A percentile compares a stretch with the other conserved stretches of the same genome.
phyloP scores from a whole-genome alignment of 2,329 filamentous ascomycete species.

The Hypoxylon sp. region DNA sequence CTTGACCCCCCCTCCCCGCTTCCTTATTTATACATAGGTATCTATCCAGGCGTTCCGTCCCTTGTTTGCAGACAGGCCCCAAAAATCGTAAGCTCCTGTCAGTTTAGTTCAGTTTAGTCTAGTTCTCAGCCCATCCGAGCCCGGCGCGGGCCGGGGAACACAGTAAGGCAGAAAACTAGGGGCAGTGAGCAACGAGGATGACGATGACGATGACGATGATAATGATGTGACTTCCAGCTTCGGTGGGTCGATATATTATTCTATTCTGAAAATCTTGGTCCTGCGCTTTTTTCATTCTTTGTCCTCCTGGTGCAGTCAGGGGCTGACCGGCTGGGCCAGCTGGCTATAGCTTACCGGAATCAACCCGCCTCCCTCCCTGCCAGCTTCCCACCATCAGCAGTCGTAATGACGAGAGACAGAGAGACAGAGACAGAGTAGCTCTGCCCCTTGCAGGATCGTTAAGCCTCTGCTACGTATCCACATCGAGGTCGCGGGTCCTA shows the following conservation, averaged over 20 bases:
- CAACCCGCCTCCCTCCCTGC: background rate
- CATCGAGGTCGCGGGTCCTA: slow-evolving; percentile 19
- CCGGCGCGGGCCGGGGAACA: slow-evolving; percentile 13
- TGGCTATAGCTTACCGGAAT: slow-evolving; percentile 13
- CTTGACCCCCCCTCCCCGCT: background rate
- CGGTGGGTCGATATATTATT: slow-evolving; percentile 5
- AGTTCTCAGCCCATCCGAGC: background rate
- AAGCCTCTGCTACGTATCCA: slow-evolving; percentile 32
- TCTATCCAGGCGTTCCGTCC: background rate
- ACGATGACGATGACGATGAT: slow-evolving; percentile 2
- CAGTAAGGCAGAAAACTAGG: slow-evolving; percentile 19
- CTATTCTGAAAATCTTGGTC: slow-evolving; percentile 5
- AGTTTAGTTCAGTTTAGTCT: too few relatives aligned
- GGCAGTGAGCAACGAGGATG: slow-evolving; percentile 3
- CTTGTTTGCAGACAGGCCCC: background rate
- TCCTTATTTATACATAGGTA: slow-evolving; percentile 23
- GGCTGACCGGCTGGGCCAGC: background rate
- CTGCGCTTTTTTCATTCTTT: background rate
- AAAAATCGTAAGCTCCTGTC: slow-evolving; percentile 7
- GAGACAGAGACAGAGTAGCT: slow-evolving; percentile 8
- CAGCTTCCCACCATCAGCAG: slow-evolving; percentile 3
- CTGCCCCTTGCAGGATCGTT: slow-evolving; percentile 43
- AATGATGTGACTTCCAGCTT: slow-evolving; percentile 8
- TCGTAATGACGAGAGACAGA: slow-evolving; percentile 15
- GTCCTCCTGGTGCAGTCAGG: slow-evolving; percentile 1